Conservation (phyloP, 176 grass and related monocot genomes). For the Oryza coarctata region DNA sequence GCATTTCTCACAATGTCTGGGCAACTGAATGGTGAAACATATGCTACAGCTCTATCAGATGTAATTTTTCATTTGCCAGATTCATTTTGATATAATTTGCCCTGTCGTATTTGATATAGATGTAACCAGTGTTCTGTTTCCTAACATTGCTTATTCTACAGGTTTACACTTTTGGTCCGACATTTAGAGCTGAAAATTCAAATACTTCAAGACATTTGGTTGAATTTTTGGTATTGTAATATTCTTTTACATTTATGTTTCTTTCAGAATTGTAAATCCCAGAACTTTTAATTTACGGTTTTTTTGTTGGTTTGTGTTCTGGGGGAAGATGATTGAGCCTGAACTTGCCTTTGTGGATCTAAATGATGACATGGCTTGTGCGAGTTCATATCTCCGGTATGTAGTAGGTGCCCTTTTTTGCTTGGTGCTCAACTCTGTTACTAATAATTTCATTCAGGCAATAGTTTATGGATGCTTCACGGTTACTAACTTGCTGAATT, state of each 20-base stretch:
- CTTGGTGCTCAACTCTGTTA: slow-evolving; percentile 26
- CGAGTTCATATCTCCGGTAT: slow-evolving; percentile 99
- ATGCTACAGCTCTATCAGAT: slow-evolving; percentile 90
- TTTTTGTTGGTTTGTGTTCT: slow-evolving; percentile 34
- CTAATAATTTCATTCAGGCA: neutral
- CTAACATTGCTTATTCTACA: slow-evolving; percentile 44
- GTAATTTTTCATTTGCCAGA: slow-evolving; percentile 49
- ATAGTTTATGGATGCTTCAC: neutral
- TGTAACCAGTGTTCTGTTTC: slow-evolving; percentile 21
- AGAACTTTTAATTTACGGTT: slow-evolving; percentile 32
- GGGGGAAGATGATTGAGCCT: slow-evolving; percentile 95
- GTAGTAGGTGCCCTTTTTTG: slow-evolving; percentile 83
- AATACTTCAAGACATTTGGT: slow-evolving; percentile 98
- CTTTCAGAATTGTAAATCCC: slow-evolving; percentile 19
- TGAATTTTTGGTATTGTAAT: slow-evolving; percentile 94
- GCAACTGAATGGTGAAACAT: slow-evolving; percentile 96
- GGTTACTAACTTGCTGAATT: neutral
- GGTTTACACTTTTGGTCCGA: slow-evolving; percentile 98
- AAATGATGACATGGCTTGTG: slow-evolving; percentile 99
- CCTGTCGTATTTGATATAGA: slow-evolving; percentile 23
- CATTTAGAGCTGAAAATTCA: slow-evolving; percentile 99
- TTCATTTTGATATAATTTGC: slow-evolving; percentile 35
- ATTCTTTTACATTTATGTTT: slow-evolving; percentile 29
- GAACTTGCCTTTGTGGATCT: slow-evolving; percentile 98
- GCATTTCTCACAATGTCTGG: slow-evolving; percentile 98